Conservation (phyloP, 345 rosid genomes). For the Trapa incisa region DNA sequence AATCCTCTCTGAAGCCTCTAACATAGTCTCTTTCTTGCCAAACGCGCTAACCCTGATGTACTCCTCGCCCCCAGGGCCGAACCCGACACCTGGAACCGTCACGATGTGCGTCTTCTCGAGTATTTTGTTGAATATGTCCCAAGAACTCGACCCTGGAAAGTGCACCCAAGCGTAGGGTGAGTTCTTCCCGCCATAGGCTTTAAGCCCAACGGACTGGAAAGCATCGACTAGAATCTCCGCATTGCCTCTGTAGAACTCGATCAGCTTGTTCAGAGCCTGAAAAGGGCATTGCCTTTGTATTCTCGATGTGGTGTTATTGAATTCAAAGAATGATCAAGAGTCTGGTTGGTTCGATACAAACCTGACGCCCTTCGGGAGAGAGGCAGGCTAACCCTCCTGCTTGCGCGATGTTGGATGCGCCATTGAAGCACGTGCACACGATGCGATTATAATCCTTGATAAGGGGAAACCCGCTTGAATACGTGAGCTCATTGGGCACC, state of each 20-base stretch:
- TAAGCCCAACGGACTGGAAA: slow-evolving; percentile 32
- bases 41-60: slow-evolving; percentile 65
- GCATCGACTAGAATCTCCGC: slow-evolving; percentile 42
- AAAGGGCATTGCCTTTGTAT: background rate
- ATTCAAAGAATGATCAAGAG: background rate
- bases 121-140: slow-evolving; percentile 60
- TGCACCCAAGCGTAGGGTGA: slow-evolving; percentile 78
- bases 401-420: slow-evolving; percentile 70
- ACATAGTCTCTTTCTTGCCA: slow-evolving; percentile 31
- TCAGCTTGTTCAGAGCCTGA: slow-evolving; percentile 27
- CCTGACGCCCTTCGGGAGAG: slow-evolving; percentile 48
- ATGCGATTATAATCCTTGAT: slow-evolving; percentile 59
- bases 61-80: slow-evolving; percentile 74
- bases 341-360: background rate
- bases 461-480: slow-evolving; percentile 54
- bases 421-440: slow-evolving; percentile 73
- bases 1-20: slow-evolving; percentile 59
- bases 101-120: slow-evolving; percentile 55
- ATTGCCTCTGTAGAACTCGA: slow-evolving; percentile 53
- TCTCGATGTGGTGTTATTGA: background rate
- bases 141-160: slow-evolving; percentile 47
- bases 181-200: slow-evolving; percentile 57
- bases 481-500: slow-evolving; percentile 61
- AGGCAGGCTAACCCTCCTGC: slow-evolving; percentile 78
- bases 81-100: slow-evolving; percentile 67